These are phyloP conservation scores for Biancaea sappan DNA, from an alignment of 306 rosid species.

Conservation along the genomic window DNA sequence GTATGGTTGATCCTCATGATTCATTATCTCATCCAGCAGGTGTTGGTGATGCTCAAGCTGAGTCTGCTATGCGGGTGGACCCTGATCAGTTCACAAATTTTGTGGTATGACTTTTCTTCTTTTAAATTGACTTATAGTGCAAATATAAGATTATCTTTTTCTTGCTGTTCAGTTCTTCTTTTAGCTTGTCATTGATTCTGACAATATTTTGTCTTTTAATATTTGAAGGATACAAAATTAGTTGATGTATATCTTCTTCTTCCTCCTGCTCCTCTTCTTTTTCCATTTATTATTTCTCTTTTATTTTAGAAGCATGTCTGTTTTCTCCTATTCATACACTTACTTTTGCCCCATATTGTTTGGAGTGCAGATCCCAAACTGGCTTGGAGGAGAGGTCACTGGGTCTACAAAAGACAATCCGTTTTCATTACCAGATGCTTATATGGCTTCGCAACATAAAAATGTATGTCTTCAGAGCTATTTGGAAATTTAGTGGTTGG, in stretches of 20 bases:
- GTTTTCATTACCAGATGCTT: constrained; percentile 74
- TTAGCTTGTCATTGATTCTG: not conserved
- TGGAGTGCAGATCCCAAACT: constrained; percentile 78
- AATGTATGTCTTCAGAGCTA: constrained; percentile 57
- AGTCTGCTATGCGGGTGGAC: constrained; percentile 72
- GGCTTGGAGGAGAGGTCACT: constrained; percentile 67
- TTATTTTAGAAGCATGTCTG: not conserved
- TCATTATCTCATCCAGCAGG: constrained; percentile 98
- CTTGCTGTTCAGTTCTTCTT: too few relatives aligned
- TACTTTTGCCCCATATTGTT: constrained; percentile 27
- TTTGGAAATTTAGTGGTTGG: constrained; percentile 25
- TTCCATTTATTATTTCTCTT: not conserved
- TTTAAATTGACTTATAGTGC: not conserved
- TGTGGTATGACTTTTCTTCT: constrained; percentile 57
- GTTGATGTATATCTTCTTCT: constrained; percentile 4
- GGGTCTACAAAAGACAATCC: constrained; percentile 85
- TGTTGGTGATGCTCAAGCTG: constrained; percentile 88
- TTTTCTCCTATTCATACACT: constrained; percentile 12
- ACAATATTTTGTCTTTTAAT: not conserved
- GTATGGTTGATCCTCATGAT: constrained; percentile 95
- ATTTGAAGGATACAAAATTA: not conserved
- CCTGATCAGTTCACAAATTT: constrained; percentile 86
- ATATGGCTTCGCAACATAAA: constrained; percentile 68
- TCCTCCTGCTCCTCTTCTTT: too few relatives aligned
- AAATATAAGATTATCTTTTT: not conserved